phyloP scores from a whole-genome alignment of 495 filamentous ascomycete species.

The Penicillium coprophilum region DNA sequence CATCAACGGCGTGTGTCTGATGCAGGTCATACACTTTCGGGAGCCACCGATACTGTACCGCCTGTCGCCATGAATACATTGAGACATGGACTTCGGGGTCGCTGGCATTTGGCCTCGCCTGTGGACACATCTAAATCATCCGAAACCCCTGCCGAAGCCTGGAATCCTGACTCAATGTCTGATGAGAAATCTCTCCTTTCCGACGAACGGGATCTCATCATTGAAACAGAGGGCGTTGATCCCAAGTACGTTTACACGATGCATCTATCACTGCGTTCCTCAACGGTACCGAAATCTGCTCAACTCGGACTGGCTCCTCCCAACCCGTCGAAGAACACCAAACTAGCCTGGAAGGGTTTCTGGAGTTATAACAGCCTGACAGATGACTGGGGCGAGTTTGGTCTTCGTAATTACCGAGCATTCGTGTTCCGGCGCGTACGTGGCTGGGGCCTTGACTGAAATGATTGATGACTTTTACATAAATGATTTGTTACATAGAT shows the following conservation, averaged over 20 bases:
- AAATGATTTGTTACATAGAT: constrained; percentile 1
- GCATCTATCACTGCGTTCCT: constrained; percentile 64
- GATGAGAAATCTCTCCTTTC: constrained; percentile 14
- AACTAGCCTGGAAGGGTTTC: constrained; percentile 83
- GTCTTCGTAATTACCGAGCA: constrained; percentile 75
- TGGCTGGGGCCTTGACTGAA: constrained; percentile 42
- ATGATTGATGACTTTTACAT: constrained; percentile 14
- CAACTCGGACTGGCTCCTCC: constrained; percentile 24
- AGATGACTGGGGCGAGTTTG: constrained; percentile 88
- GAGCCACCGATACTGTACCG: constrained; percentile 36
- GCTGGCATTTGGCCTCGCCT: constrained; percentile 58
- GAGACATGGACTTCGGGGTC: constrained; percentile 59
- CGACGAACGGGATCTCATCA: constrained; percentile 52
- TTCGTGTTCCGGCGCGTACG: constrained; percentile 85
- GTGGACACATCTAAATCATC: constrained; percentile 20
- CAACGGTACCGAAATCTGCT: constrained; percentile 49
- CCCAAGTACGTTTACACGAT: constrained; percentile 80
- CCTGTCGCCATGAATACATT: constrained; percentile 45
- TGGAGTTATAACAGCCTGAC: constrained; percentile 89
- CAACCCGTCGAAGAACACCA: constrained; percentile 65
- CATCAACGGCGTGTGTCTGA: constrained; percentile 38
- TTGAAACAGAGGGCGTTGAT: constrained; percentile 83
- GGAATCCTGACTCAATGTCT: constrained; percentile 9
- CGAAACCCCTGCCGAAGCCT: constrained; percentile 18
- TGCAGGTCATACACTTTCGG: constrained; percentile 38